Evolutionary conservation across 306 rosid genomes (phyloP), one percentile per base, ranked within the genome.

Genomic region (Gastrolobium bilobum): DNA sequence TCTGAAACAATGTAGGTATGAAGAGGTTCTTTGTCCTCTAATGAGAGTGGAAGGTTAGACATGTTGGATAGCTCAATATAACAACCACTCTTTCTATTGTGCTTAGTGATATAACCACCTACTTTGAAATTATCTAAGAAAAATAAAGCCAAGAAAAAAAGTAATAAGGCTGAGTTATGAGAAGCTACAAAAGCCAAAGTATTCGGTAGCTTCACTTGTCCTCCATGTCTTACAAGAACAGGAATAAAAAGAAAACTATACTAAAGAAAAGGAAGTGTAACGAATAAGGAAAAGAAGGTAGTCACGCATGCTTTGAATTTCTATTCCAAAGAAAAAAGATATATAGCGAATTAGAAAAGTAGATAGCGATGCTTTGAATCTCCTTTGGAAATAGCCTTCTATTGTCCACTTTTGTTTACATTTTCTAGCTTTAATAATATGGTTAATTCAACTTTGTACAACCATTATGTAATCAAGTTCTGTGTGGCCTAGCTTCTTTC

Each of bases 231-330:
- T 29, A 15, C 63, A 68, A 68, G 50, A 56, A 63, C 39, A 80
- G 35, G 48, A 81, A 15, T 59, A 42, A 50, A 67, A 76, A 64
- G 43, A 76, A 76, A 76, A 57, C 64, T 13, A 42, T 10, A 60
- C 26, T 51, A 39, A 71, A 58, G 79, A 75, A 77, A 80, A 56
- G 33, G 77, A 79, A 35, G 57, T 43, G 46, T 44, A 79, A 10
- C 75, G 34, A 79, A 74, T 79, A 48, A 68, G 46, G 73, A 38
- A 79, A 79, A 79, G 42, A 80, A 57, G 40, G 64, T 10, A 65
- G 81, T 77, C 51, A 29, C 14, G 66, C 78, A 47, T 81, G 81
- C 81, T 73, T 81, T 73, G 86, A 60, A 76, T 78, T 15, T 29
- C 60, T 61, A 44, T 44, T 26, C 53, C 71, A 73, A 67, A 59